phyloP scores from a whole-genome alignment of 176 grass and related monocot genomes.

The sorghum (Sorghum bicolor) region Sorghum_bicolor_NCBIv3 NC_012873.2:4161501-4162000 shows the following conservation, averaged over 20 bases:
- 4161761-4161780: conserved; percentile 40
- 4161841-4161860: conserved; percentile 48
- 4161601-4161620: background rate
- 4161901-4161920: conserved; percentile 55
- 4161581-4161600: conserved; percentile 12
- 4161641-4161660: conserved; percentile 44
- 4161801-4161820: conserved; percentile 51
- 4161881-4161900: conserved; percentile 54
- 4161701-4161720: conserved; percentile 28
- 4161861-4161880: conserved; percentile 52
- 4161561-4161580: conserved; percentile 45
- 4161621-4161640: conserved; percentile 48
- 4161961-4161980: conserved; percentile 63
- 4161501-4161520: conserved; percentile 9
- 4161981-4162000: conserved; percentile 59
- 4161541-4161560: conserved; percentile 31
- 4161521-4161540: conserved; percentile 30
- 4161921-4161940: conserved; percentile 37
- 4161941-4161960: conserved; percentile 53
- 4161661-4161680: conserved; percentile 44
- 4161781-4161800: conserved; percentile 32
- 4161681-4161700: conserved; percentile 17
- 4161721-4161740: conserved; percentile 33
- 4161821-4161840: conserved; percentile 45
- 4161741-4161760: conserved; percentile 29